Base-by-base conservation (phyloP, 352 stramenopile genomes). In the Phytophthora brassicae region DNA sequence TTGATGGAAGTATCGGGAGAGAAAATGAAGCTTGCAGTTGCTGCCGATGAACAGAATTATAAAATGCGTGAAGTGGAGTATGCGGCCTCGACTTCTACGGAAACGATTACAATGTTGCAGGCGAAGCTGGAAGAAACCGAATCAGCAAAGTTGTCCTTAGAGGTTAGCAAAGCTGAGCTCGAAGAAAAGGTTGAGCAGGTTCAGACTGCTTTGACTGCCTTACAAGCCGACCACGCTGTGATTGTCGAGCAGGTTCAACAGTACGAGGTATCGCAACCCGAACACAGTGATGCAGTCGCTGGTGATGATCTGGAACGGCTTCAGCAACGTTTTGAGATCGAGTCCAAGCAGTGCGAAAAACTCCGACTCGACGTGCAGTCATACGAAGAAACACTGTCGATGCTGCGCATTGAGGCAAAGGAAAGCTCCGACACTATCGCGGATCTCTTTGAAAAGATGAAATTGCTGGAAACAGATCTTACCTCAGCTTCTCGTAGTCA, bases 321-420 rank as follows among this genome's bases (percentile, higher is more conserved):
- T n/a, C 72, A 65, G 20, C 53, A 72, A 23, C 78, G 70, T 9
- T 51, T 88, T 29, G 79, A 84, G 16, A 56, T 44, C n/a, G 75
- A 86, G 31, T 50, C 48, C 6, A 60, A 74, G 33, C 50, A 66
- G 4, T 66, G 78, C 4, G 49, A 65, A 42, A 87, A 69, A 31
- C 68, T 89, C 3, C 71, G 85, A 35, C 64, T 89, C 19, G 83
- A 92, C 45, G 70, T 88, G 7, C 69, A 77, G 38, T 92, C 83
- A 28, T 92, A 90, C 54, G 70, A 83, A 55, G 83, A 90, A 54
- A 74, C 76, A 3, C 42, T 88, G 8, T 64, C 70, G 29, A 42
- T 87, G n/a, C 41, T 89, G 17, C 81, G 78, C 8, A 66, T 70
- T 17, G 72, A 92, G 42, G 54, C 83, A n/a, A 87, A 86, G 48